phyloP scores from a whole-genome alignment of 75 land plant genomes.

The Picea glauca region DNA sequence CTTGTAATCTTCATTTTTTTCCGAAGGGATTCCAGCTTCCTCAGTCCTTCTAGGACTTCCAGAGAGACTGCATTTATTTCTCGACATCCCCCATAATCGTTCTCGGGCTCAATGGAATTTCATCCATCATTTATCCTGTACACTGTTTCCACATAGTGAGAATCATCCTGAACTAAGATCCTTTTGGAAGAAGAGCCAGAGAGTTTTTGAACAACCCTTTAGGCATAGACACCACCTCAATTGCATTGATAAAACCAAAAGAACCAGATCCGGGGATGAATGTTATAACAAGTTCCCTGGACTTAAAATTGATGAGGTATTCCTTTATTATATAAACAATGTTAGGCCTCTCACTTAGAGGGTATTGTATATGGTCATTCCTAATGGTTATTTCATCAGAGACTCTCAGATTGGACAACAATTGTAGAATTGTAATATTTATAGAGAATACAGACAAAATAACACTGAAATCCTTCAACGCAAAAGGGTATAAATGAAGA shows the following conservation, averaged over 20 bases:
- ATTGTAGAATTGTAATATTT: conserved; percentile 14
- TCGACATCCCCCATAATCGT: conserved; percentile 36
- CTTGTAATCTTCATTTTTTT: background rate
- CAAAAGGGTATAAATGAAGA: conserved; percentile 71
- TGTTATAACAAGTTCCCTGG: conserved; percentile 20
- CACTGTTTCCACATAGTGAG: conserved; percentile 30
- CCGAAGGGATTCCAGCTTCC: background rate
- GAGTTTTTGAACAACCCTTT: conserved; percentile 12
- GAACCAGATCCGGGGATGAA: conserved; percentile 21
- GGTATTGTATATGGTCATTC: background rate
- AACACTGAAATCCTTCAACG: conserved; percentile 32
- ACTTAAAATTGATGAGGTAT: conserved; percentile 19
- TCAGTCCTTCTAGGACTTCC: no score
- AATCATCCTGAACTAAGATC: background rate
- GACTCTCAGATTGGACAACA: conserved; percentile 27
- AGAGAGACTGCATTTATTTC: background rate
- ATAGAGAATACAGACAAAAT: conserved; percentile 55
- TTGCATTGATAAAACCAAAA: conserved; percentile 40
- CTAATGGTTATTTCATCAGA: conserved; percentile 4
- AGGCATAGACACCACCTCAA: conserved; percentile 39
- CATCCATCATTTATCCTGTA: conserved; percentile 40
- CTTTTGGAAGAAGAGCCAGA: conserved; percentile 5
- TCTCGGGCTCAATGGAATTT: conserved; percentile 6
- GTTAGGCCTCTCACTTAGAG: background rate
- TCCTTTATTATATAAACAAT: conserved; percentile 24